phyloP scores from a whole-genome alignment of 2,329 filamentous ascomycete species.

The Rugonectria rugulosa region DNA sequence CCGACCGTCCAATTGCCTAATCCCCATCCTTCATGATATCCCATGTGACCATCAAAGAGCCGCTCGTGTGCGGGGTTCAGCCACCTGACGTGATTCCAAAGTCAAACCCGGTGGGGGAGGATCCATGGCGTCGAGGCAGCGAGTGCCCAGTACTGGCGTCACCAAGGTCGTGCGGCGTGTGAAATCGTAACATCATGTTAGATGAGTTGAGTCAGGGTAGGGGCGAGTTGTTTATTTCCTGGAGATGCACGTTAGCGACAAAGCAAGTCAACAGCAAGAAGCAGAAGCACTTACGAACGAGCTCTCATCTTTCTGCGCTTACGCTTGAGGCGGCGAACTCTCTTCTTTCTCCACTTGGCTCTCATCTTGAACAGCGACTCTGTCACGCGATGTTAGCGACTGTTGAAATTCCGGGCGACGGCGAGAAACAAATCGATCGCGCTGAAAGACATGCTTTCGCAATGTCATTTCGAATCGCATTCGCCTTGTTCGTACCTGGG shows the following conservation, averaged over 20 bases:
- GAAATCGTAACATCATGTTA: constrained; percentile 49
- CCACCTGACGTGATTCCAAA: constrained; percentile 39
- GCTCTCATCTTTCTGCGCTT: constrained; percentile 99
- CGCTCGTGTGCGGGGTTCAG: constrained; percentile 40
- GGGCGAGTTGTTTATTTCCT: constrained; percentile 74
- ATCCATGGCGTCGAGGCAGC: constrained; percentile 26
- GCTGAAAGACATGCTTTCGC: constrained; percentile 19
- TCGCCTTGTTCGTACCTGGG: constrained; percentile 15
- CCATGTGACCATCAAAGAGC: constrained; percentile 42
- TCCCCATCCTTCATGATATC: constrained; percentile 39
- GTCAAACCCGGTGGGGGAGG: constrained; percentile 36
- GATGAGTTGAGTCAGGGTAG: constrained; percentile 63
- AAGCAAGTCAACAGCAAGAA: background rate
- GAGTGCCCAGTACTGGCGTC: constrained; percentile 39
- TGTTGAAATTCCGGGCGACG: constrained; percentile 4
- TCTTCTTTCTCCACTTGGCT: constrained; percentile 99
- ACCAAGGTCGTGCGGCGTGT: constrained; percentile 40
- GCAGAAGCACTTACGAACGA: constrained; percentile 76
- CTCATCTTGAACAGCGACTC: constrained; percentile 69
- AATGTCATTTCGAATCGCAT: constrained; percentile 17
- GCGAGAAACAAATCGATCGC: constrained; percentile 13
- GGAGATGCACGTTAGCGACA: constrained; percentile 44
- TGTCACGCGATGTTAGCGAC: constrained; percentile 34
- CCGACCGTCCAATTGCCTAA: constrained; percentile 44
- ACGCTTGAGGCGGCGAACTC: constrained; percentile 97